Evolutionary conservation across 768 basidiomycete genomes (phyloP), one percentile per base, ranked within the genome.

Genomic region (Fomitopsis serialis): DNA sequence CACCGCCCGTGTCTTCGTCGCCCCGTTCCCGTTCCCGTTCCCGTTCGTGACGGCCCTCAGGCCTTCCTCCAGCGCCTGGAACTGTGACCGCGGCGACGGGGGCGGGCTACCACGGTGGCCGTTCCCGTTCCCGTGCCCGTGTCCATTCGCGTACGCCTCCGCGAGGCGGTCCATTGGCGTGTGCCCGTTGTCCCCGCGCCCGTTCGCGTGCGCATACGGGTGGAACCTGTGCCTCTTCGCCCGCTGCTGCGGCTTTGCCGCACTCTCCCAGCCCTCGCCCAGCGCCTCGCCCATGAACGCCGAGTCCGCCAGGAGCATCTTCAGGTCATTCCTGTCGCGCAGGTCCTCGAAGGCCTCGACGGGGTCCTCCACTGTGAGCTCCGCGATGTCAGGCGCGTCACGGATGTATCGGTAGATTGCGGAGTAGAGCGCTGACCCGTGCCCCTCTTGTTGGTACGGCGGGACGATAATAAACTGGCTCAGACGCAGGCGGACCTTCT

Each of bases 301-400:
- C 51, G 78, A 72, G 57, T 85, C 71, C 0, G 73, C 67, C 13
- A 91, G 75, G 19, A 98, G 75, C 79, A 89, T 88, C 57, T 78
- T 73, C 19, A 98, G 76, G 67, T 99, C 97, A 59, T 88, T 89
- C 51, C 91, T 86, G 71, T 98, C 97, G 32, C 96, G 77, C 42
- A 98, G 78, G 67, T 98, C 97, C 67, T 98, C 96, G 64, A 99
- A 98, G 10, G 92, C 90, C 71, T 99, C 97, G 0, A 93, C 93
- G 1, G 97, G 97, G 67, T 99, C 97, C 71, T 99, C 97, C 21
- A 99, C 90, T 1, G 94, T 97, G 40, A 98, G 72, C 68, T 98
- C 96, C n/a, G 89, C 85, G 36, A 96, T 81, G 47, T 79, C 72
- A 1, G 84, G 75, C 45, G 79, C 79, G 13, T 78, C 72, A 42